Evolutionary conservation across 129 eudicot species (phyloP).

Genomic region (Flaveria ramosissima): DNA sequence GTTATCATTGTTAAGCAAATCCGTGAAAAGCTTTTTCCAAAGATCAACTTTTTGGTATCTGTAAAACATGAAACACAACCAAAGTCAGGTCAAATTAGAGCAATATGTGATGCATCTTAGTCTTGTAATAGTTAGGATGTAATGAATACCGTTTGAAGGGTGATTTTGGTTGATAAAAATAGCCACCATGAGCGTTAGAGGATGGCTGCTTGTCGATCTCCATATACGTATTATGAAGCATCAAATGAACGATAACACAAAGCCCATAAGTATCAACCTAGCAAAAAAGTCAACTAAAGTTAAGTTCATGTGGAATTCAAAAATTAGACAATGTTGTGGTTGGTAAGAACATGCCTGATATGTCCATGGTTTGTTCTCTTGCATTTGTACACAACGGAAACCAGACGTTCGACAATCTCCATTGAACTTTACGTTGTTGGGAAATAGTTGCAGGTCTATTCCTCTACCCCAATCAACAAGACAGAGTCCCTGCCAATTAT

Average conservation of each 20-base stretch:
- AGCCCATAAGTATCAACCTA: constrained; percentile 71
- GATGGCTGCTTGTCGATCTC: constrained; percentile 65
- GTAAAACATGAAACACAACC: constrained; percentile 5
- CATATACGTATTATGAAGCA: constrained; percentile 90
- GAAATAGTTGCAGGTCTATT: constrained; percentile 77
- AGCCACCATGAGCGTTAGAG: constrained; percentile 49
- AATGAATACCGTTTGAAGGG: constrained; percentile 64
- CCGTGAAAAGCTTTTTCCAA: constrained; percentile 72
- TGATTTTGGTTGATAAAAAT: constrained; percentile 60
- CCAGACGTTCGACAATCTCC: constrained; percentile 97
- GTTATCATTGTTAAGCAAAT: constrained; percentile 60
- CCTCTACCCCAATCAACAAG: constrained; percentile 99
- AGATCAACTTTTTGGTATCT: constrained; percentile 77
- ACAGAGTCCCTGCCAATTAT: constrained; percentile 77
- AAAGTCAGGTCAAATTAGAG: not conserved
- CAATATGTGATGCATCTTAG: not conserved
- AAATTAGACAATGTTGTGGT: not conserved
- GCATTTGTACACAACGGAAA: constrained; percentile 88
- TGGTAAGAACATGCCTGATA: constrained; percentile 55
- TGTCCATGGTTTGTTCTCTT: constrained; percentile 92
- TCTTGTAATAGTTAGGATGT: not conserved
- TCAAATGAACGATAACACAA: constrained; percentile 87
- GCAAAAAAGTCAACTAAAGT: constrained; percentile 1
- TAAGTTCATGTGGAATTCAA: constrained; percentile 1
- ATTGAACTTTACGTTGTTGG: constrained; percentile 55